Conservation (phyloP, 139 green algal genomes). For the Chlorella ohadii region DNA sequence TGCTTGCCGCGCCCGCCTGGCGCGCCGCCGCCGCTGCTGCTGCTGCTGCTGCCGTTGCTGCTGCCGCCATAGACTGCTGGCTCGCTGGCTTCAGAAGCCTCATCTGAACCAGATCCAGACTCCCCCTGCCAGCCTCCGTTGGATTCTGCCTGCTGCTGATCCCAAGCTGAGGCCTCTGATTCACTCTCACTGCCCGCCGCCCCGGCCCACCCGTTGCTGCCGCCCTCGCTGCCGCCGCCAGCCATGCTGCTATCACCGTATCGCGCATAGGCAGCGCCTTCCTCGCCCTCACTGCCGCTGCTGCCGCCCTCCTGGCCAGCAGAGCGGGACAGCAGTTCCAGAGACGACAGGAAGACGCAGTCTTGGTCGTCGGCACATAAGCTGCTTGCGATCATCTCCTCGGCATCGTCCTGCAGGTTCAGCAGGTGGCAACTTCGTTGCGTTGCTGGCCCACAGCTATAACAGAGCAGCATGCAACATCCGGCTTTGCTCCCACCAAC, state of each 20-base stretch:
- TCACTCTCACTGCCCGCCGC: background rate
- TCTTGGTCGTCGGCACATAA: conserved; percentile 11
- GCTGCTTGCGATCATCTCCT: conserved; percentile 36
- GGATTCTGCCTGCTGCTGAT: too few relatives aligned
- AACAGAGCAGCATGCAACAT: too few relatives aligned
- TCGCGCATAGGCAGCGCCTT: background rate
- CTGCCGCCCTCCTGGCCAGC: background rate
- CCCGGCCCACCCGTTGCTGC: background rate
- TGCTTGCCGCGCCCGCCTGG: background rate
- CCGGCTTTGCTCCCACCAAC: too few relatives aligned
- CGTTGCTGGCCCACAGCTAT: too few relatives aligned
- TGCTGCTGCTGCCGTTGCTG: background rate
- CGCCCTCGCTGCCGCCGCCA: background rate
- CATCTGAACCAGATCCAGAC: too few relatives aligned
- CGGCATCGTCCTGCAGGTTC: conserved; percentile 51
- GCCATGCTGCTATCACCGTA: background rate
- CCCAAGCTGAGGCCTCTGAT: too few relatives aligned
- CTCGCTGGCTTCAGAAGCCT: too few relatives aligned
- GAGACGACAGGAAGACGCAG: background rate
- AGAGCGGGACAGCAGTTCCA: conserved; percentile 15
- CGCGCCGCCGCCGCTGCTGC: background rate
- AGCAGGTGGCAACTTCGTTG: too few relatives aligned
- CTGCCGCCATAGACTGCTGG: background rate
- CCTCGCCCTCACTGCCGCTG: background rate
- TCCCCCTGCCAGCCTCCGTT: too few relatives aligned